Base-by-base conservation (phyloP, 2,329 filamentous ascomycete species). In the Trichoderma breve region DNA sequence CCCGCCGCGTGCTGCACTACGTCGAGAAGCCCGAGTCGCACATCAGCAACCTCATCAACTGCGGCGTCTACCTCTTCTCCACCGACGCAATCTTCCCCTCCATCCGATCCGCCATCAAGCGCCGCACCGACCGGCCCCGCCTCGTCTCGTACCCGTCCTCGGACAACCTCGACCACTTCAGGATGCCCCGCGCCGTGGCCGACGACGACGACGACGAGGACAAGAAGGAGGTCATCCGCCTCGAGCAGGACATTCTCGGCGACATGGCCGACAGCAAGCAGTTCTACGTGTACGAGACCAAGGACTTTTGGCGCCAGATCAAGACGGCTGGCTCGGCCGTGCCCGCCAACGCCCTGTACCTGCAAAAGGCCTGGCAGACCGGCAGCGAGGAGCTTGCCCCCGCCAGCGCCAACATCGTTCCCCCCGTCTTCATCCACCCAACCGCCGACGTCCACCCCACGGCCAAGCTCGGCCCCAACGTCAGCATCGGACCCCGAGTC, bases 231-330 rank as follows among this genome's bases (percentile, higher is more conserved):
- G 93, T 97, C 64, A 92, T 99, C 76, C 93, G 96, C 68, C 88
- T 99, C 71, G 96, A 99, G 85, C 96, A 98, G 84, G 96, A 99
- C 81, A 97, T 98, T 67, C 88, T 99, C 73, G 92, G 94, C 66
- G 95, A 98, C 79, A 90, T 98, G 79, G 95, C 96, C 73, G 96
- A 98, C 83, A 97, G 90, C 88, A 96, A 97, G 84, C 93, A 96
- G 82, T 99, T 99, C 86, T 98, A 94, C 83, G 96, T 98, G 36
- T 93, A 97, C 82, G 96, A 99, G 86, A 98, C 95, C 76, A 97
- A 97, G 85, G 96, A 98, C 82, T 99, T 99, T 83, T 99, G 96
- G 96, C 94, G 96, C 77, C 96, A 99, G 87, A 98, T 99, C 89
- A 99, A 99, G 89, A 98, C 96, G 2, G 96, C 96, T 73, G 96